A percentile compares a stretch with the other conserved stretches of the same genome.
phyloP scores from a whole-genome alignment of 495 filamentous ascomycete genomes.

The Aspergillus sparsus region DNA sequence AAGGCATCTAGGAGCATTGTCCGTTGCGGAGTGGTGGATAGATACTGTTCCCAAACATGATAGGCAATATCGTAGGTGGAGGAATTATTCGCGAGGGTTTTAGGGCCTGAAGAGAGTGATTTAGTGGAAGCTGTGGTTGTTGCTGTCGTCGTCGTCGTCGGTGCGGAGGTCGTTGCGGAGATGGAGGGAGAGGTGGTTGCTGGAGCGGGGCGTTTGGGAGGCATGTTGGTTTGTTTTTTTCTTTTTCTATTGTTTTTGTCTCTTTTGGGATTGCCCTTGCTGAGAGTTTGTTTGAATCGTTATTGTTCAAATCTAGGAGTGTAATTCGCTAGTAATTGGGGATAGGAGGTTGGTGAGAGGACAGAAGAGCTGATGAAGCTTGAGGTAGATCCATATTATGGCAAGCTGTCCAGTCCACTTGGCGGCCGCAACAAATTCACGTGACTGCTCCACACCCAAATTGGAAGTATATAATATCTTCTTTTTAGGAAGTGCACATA shows the following conservation, averaged over 20 bases:
- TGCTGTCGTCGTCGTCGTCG: conserved; percentile 31
- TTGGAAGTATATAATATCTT: background rate
- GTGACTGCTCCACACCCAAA: conserved; percentile 3
- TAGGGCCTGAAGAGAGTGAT: conserved; percentile 47
- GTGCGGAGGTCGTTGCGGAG: conserved; percentile 26
- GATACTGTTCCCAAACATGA: conserved; percentile 72
- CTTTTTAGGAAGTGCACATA: background rate
- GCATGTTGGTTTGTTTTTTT: conserved; percentile 37
- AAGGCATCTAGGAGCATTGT: conserved; percentile 92
- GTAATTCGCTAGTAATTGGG: background rate
- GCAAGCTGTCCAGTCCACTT: conserved; percentile 18
- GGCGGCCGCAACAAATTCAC: conserved; percentile 3
- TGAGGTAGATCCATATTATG: conserved; percentile 3
- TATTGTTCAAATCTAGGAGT: background rate
- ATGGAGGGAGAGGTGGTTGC: conserved; percentile 37
- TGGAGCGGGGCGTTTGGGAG: conserved; percentile 52
- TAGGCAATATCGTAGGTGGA: conserved; percentile 54
- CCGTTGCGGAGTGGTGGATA: conserved; percentile 77
- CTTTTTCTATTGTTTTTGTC: background rate
- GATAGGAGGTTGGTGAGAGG: conserved; percentile 1
- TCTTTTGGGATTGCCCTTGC: background rate
- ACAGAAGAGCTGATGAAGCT: background rate
- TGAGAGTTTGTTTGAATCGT: too few species aligned
- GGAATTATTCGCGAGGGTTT: conserved; percentile 44
- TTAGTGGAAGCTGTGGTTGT: too few species aligned